phyloP scores from a whole-genome alignment of 768 basidiomycete species.

The Russula emetica region DNA sequence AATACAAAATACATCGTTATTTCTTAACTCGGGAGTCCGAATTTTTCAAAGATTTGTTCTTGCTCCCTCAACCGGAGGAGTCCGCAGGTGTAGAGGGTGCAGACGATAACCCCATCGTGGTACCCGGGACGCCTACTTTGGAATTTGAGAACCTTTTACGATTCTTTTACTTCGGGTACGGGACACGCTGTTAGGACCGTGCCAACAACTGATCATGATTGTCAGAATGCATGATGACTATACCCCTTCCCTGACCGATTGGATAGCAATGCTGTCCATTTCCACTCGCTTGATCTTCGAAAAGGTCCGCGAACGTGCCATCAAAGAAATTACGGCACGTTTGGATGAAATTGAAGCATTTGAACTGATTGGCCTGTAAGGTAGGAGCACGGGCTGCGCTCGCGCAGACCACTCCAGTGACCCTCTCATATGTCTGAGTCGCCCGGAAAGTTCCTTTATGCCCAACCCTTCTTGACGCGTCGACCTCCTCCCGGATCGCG shows the following conservation, averaged over 20 bases:
- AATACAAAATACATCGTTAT: constrained; percentile 29
- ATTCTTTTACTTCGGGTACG: constrained; percentile 29
- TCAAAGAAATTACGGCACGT: constrained; percentile 20
- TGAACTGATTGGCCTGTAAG: constrained; percentile 24
- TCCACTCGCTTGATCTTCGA: constrained; percentile 24
- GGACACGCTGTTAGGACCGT: not conserved
- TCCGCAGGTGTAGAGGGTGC: constrained; percentile 24
- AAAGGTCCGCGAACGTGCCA: constrained; percentile 21
- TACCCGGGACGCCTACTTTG: constrained; percentile 18
- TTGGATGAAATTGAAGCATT: constrained; percentile 21
- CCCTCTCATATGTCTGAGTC: too few species aligned
- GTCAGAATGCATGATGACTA: constrained; percentile 24
- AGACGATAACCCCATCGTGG: constrained; percentile 26
- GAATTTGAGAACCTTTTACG: constrained; percentile 28
- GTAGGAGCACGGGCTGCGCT: too few species aligned
- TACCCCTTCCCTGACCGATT: constrained; percentile 7
- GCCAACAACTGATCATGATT: not conserved
- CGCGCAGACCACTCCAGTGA: too few species aligned
- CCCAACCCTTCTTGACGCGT: too few species aligned
- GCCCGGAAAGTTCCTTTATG: too few species aligned
- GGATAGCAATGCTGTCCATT: constrained; percentile 26
- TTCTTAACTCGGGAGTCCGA: constrained; percentile 26
- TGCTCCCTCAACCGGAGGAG: constrained; percentile 25
- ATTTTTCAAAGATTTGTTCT: constrained; percentile 25
- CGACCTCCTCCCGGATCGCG: too few species aligned